Percentiles rank a stretch among this genome's conserved stretches.
These are phyloP conservation scores for Citrus hindsii DNA, from an alignment of 345 rosid genomes.

Conservation along the genomic window DNA sequence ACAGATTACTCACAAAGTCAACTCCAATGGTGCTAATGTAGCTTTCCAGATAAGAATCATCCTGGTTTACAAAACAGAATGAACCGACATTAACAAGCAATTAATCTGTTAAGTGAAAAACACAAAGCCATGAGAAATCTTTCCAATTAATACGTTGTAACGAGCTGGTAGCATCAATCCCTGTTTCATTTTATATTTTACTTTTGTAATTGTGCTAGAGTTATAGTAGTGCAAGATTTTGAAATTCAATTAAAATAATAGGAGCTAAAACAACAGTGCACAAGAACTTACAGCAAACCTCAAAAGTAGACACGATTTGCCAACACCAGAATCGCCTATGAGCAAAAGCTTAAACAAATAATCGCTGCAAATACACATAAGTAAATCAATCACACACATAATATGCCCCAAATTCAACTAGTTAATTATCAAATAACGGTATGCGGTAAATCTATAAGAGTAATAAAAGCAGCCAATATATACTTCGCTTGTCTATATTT, in stretches of 20 bases:
- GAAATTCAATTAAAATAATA: background rate
- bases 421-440: background rate
- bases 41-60: slow-evolving; percentile 70
- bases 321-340: slow-evolving; percentile 59
- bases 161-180: background rate
- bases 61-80: slow-evolving; percentile 28
- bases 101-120: background rate
- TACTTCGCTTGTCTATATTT: background rate
- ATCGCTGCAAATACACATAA: slow-evolving; percentile 36
- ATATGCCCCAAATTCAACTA: background rate
- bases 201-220: background rate
- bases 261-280: background rate
- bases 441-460: background rate
- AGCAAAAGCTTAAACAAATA: slow-evolving; percentile 58
- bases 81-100: background rate
- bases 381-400: background rate
- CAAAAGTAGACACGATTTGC: slow-evolving; percentile 50
- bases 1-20: slow-evolving; percentile 48
- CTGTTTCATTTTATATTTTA: background rate
- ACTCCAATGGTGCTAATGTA: slow-evolving; percentile 82
- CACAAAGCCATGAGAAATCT: background rate
- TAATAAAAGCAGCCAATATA: too few species aligned
- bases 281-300: slow-evolving; percentile 52
- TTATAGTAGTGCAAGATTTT: background rate
- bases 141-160: background rate